phyloP scores from a whole-genome alignment of 2,329 filamentous ascomycete species.

The Fusarium sacchari region DNA sequence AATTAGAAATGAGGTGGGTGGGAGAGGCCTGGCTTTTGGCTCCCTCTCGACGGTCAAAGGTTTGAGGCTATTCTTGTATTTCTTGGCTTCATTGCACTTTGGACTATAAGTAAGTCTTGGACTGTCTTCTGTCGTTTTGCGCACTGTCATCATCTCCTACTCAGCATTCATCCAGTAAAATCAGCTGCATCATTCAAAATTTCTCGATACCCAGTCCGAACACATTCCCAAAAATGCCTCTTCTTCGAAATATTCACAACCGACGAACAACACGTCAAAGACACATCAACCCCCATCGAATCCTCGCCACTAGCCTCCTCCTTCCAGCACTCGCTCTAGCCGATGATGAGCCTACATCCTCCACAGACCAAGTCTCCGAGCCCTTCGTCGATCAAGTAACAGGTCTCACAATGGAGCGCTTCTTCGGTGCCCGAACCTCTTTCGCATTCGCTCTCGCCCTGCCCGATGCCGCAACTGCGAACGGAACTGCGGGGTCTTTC shows the following conservation, averaged over 20 bases:
- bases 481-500: not conserved
- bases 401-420: slow-evolving; percentile 19
- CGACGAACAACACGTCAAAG: not conserved
- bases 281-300: slow-evolving; percentile 1
- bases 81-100: not conserved
- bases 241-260: not conserved
- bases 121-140: fast-evolving
- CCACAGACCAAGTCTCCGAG: not conserved
- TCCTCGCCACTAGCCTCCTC: not conserved
- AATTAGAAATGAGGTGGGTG: not conserved
- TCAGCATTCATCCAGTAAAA: fast-evolving
- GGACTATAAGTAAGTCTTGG: fast-evolving
- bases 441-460: not conserved
- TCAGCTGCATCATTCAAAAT: fast-evolving
- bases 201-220: not conserved
- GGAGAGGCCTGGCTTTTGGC: fast-evolving
- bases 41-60: fast-evolving
- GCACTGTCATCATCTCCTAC: not conserved
- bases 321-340: not conserved
- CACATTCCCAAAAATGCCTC: not conserved
- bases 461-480: not conserved
- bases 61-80: not conserved
- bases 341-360: slow-evolving; percentile 4
- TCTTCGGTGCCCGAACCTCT: not conserved
- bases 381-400: slow-evolving; percentile 10